A percentile compares a stretch with the other conserved stretches of the same genome.
phyloP scores from a whole-genome alignment of 2,329 filamentous ascomycete species.

The Fusarium hainanense region DNA sequence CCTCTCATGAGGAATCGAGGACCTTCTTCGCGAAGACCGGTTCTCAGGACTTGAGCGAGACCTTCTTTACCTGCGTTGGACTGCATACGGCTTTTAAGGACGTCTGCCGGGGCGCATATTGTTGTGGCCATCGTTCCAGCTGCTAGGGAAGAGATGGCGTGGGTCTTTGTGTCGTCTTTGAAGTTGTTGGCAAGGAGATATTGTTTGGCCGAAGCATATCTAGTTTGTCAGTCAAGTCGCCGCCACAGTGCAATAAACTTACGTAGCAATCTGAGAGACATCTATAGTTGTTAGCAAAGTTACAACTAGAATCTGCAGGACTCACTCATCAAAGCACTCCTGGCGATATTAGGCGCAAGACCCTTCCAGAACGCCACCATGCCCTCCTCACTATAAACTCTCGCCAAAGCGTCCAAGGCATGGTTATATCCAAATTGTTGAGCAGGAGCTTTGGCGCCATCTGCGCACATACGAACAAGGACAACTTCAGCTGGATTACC shows the following conservation, averaged over 20 bases:
- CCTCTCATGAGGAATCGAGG: slow-evolving; percentile 58
- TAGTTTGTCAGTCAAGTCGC: slow-evolving; percentile 18
- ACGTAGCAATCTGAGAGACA: slow-evolving; percentile 59
- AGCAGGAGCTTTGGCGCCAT: slow-evolving; percentile 53
- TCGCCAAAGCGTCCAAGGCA: slow-evolving; percentile 48
- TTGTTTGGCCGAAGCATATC: slow-evolving; percentile 52
- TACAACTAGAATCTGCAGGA: too few species aligned
- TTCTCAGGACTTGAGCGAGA: slow-evolving; percentile 49
- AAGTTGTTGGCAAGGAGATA: slow-evolving; percentile 46
- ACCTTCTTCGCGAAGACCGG: slow-evolving; percentile 53
- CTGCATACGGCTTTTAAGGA: slow-evolving; percentile 58
- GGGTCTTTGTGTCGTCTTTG: slow-evolving; percentile 55
- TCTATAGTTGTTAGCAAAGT: slow-evolving; percentile 45
- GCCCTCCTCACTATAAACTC: slow-evolving; percentile 52
- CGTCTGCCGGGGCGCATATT: slow-evolving; percentile 58
- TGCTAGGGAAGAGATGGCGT: slow-evolving; percentile 53
- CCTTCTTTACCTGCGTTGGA: slow-evolving; percentile 47
- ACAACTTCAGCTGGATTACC: slow-evolving; percentile 60
- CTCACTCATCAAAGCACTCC: slow-evolving; percentile 60
- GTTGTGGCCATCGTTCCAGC: slow-evolving; percentile 61
- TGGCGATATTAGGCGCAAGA: slow-evolving; percentile 53
- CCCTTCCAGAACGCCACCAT: slow-evolving; percentile 53
- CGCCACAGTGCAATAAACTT: slow-evolving; percentile 9
- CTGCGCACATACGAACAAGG: slow-evolving; percentile 59
- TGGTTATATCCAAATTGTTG: slow-evolving; percentile 56